Evolutionary conservation across 805 yeast genomes (phyloP).

Genomic region (Lipomyces sp.): DNA sequence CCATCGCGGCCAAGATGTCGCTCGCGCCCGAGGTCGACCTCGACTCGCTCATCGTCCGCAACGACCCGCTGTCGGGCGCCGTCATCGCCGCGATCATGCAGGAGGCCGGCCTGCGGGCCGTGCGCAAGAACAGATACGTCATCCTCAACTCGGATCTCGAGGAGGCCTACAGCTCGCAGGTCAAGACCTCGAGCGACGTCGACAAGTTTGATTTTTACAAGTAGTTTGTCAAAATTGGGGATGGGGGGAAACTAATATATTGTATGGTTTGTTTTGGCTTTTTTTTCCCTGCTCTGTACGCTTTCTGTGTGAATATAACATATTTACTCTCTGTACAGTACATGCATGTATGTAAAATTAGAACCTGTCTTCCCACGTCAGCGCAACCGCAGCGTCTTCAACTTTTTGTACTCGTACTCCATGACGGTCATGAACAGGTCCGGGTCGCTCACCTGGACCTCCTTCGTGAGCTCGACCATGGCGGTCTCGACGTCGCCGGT

Average conservation of each 20-base stretch:
- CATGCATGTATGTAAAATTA: too few species aligned
- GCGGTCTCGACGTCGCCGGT: slow-evolving; percentile 20
- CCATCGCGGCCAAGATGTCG: slow-evolving; percentile 96
- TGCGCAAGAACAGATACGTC: slow-evolving; percentile 95
- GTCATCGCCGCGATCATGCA: slow-evolving; percentile 99
- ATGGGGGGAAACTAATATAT: background rate
- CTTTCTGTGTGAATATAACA: background rate
- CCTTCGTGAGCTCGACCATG: slow-evolving; percentile 10
- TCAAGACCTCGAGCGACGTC: slow-evolving; percentile 89
- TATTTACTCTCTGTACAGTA: too few species aligned
- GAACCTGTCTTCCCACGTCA: too few species aligned
- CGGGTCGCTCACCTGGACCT: slow-evolving; percentile 8
- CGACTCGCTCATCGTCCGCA: slow-evolving; percentile 89
- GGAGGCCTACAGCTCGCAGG: slow-evolving; percentile 96
- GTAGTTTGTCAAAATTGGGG: slow-evolving; percentile 39
- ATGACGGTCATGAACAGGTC: slow-evolving; percentile 24
- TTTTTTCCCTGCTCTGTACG: background rate
- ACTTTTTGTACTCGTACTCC: slow-evolving; percentile 8
- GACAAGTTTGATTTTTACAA: slow-evolving; percentile 98
- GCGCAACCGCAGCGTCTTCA: background rate
- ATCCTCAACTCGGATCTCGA: slow-evolving; percentile 94
- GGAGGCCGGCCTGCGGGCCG: slow-evolving; percentile 98
- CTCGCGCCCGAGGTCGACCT: slow-evolving; percentile 96
- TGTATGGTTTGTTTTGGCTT: background rate
- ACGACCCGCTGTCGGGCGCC: slow-evolving; percentile 94